phyloP scores from a whole-genome alignment of 139 green algal genomes.

The Dunaliella sp. region DNA sequence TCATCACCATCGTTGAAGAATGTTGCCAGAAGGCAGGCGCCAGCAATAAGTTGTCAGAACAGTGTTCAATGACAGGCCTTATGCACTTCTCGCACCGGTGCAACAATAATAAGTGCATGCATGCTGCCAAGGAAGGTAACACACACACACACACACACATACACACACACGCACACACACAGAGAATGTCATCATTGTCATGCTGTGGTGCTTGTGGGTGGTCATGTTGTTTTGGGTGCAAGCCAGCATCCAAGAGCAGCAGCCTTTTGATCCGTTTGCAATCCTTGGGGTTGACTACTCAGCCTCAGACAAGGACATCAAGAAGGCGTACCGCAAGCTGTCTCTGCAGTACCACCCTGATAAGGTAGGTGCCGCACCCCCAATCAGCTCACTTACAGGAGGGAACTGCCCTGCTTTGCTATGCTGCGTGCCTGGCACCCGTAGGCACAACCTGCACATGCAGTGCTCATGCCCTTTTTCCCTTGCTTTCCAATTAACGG shows the following conservation, averaged over 20 bases:
- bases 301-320: constrained; percentile 73
- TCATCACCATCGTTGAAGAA: no score
- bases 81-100: no score
- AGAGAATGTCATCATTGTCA: constrained; percentile 59
- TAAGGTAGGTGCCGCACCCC: constrained; percentile 53
- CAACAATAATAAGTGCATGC: background rate
- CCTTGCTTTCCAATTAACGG: no score
- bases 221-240: constrained; percentile 60
- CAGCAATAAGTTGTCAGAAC: no score
- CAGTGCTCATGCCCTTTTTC: no score
- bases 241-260: constrained; percentile 36
- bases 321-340: constrained; percentile 77
- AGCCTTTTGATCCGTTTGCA: constrained; percentile 88
- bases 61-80: no score
- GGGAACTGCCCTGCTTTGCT: no score
- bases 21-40: no score
- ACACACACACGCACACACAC: background rate
- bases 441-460: no score
- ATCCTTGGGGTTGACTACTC: constrained; percentile 69
- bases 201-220: constrained; percentile 57
- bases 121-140: background rate
- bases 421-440: no score
- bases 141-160: background rate
- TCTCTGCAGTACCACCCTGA: constrained; percentile 85
- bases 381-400: background rate